Percentiles rank a stretch among this genome's conserved stretches.
These are phyloP conservation scores for Setaria italica DNA, from an alignment of 202 grass and related monocot species.

Conservation along the genomic window DNA sequence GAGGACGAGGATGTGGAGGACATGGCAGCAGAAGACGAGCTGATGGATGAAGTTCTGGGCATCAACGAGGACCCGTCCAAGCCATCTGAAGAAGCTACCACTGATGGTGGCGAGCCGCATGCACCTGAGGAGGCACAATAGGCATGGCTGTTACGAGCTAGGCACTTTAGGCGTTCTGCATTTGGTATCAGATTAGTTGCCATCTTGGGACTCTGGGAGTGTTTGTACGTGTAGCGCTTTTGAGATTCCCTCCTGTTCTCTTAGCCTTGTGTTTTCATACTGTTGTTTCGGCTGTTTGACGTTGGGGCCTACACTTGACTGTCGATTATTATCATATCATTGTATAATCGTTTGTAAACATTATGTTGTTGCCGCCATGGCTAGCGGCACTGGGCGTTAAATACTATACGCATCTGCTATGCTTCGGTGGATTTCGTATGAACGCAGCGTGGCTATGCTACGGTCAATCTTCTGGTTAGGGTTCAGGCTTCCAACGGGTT, in stretches of 20 bases:
- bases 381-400: too few relatives aligned
- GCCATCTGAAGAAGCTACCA: constrained; percentile 48
- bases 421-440: too few relatives aligned
- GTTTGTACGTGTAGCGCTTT: constrained; percentile 23
- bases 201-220: neutral
- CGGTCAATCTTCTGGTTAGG: too few relatives aligned
- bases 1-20: constrained; percentile 91
- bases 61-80: constrained; percentile 54
- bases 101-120: constrained; percentile 46
- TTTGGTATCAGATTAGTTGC: constrained; percentile 23
- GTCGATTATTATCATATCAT: too few relatives aligned
- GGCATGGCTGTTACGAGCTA: constrained; percentile 24
- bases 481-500: too few relatives aligned
- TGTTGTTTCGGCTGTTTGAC: constrained; percentile 16
- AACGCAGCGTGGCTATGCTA: too few relatives aligned
- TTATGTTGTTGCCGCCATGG: too few relatives aligned
- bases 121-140: constrained; percentile 43
- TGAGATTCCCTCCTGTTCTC: neutral
- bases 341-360: too few relatives aligned
- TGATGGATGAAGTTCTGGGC: constrained; percentile 91
- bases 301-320: neutral
- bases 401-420: too few relatives aligned
- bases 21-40: constrained; percentile 75
- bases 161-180: neutral
- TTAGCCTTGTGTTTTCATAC: neutral